Base-by-base conservation (phyloP, 2,329 filamentous ascomycete species). In the Thelonectria discophora region DNA sequence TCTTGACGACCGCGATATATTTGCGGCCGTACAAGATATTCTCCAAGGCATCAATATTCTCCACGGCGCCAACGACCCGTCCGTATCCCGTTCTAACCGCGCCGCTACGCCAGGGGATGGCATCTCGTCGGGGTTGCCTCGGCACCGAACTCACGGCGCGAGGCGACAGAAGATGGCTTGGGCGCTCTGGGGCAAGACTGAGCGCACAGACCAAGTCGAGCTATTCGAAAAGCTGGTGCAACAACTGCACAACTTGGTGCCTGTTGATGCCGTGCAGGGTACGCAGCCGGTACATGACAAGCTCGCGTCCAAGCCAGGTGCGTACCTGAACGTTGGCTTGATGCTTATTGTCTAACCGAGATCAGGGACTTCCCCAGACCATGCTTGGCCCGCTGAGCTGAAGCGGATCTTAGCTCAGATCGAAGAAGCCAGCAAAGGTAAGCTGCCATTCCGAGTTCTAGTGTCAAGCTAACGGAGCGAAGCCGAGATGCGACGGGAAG, bases 161-260 rank as follows among this genome's bases (percentile, higher is more conserved):
- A 57, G 32, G 20, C 20, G 45, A 42, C 54, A 34, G 20, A 57
- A 57, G 45, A 20, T 42, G 20, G 7, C 20, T 24, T 57, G 54
- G 54, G 21, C 46, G 15, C 20, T 57, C 17, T 18, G 54, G 45
- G 54, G 54, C 37, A 57, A 57, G 46, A 27, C 20, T 50, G 20
- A 43, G 32, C 54, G 54, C 34, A 32, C 45, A 32, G 46, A 43
- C 13, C 54, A 57, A 21, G 54, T 57, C 45, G 32, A 43, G 45
- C 43, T 57, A 20, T 47, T 57, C 15, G 45, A 42, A 39, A 50
- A 18, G 32, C 54, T 57, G 15, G 54, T 57, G 45, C 54, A 57
- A 15, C 45, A 57, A 46, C 17, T 56, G 32, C 53, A 56, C 45
- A 49, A 50, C 37, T 43, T 57, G 46, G 54, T 57, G 12, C 54